phyloP scores from a whole-genome alignment of 768 basidiomycete genomes.

The Pleurotus salmoneostramineus region DNA sequence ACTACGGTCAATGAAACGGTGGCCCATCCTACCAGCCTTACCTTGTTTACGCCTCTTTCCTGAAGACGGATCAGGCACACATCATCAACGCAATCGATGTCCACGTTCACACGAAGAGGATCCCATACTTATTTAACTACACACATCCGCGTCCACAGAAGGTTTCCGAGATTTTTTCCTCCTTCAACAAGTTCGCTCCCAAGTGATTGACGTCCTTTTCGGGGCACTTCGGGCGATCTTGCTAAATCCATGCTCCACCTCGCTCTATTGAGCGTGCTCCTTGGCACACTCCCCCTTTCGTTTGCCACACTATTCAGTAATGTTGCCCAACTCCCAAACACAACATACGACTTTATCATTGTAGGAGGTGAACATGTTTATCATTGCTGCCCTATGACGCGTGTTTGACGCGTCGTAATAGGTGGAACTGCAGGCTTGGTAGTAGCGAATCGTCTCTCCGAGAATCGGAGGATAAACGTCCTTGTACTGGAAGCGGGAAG shows the following conservation, averaged over 20 bases:
- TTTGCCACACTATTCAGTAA: background rate
- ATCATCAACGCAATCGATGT: background rate
- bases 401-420: background rate
- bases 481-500: conserved; percentile 7
- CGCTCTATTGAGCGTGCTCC: background rate
- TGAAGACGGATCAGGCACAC: background rate
- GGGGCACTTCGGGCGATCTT: background rate
- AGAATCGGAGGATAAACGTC: background rate
- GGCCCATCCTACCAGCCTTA: background rate
- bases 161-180: background rate
- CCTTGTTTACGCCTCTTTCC: background rate
- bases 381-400: background rate
- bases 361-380: conserved; percentile 5
- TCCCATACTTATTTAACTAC: background rate
- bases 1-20: background rate
- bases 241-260: background rate
- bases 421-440: conserved; percentile 8
- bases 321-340: background rate
- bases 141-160: background rate
- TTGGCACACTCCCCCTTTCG: background rate
- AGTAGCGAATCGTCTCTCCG: conserved; percentile 5
- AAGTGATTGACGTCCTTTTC: too few species aligned
- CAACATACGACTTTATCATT: conserved; percentile 9
- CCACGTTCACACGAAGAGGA: background rate
- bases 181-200: background rate